phyloP scores from a whole-genome alignment of 495 filamentous ascomycete genomes.

The Hypoxylon fragiforme region DNA sequence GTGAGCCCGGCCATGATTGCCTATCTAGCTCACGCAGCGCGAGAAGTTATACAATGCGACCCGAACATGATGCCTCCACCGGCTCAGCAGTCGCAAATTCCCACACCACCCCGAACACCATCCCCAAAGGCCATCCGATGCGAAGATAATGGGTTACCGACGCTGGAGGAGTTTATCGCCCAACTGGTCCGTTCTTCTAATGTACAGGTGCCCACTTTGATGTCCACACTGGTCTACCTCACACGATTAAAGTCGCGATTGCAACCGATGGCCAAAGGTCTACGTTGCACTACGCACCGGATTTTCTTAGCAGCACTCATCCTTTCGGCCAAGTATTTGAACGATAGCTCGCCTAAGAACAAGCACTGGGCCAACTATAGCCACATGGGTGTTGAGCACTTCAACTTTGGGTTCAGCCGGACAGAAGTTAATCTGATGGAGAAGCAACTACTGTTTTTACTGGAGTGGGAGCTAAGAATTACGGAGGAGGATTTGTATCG shows the following conservation, averaged over 20 bases:
- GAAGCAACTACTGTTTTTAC: slow-evolving; percentile 89
- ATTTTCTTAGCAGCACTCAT: slow-evolving; percentile 96
- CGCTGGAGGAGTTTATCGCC: slow-evolving; percentile 86
- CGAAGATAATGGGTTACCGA: slow-evolving; percentile 61
- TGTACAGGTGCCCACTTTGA: slow-evolving; percentile 94
- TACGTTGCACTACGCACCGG: slow-evolving; percentile 94
- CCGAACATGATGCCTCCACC: slow-evolving; percentile 50
- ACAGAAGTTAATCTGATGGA: slow-evolving; percentile 99
- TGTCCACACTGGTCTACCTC: slow-evolving; percentile 95
- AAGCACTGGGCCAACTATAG: slow-evolving; percentile 99
- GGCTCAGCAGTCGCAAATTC: slow-evolving; percentile 56
- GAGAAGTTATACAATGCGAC: slow-evolving; percentile 91
- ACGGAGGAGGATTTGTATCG: slow-evolving; percentile 80
- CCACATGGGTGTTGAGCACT: slow-evolving; percentile 64
- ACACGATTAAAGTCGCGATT: slow-evolving; percentile 78
- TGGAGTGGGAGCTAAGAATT: slow-evolving; percentile 92
- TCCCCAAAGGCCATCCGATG: slow-evolving; percentile 54
- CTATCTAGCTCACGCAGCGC: slow-evolving; percentile 81
- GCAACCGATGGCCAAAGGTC: slow-evolving; percentile 92
- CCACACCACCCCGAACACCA: slow-evolving; percentile 71
- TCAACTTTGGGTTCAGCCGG: slow-evolving; percentile 85
- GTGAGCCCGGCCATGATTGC: slow-evolving; percentile 84
- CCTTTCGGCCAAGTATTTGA: slow-evolving; percentile 92
- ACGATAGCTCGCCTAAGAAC: slow-evolving; percentile 99
- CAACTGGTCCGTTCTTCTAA: slow-evolving; percentile 89